phyloP scores from a whole-genome alignment of 2,329 filamentous ascomycete species.

The Cordyceps javanica region DNA sequence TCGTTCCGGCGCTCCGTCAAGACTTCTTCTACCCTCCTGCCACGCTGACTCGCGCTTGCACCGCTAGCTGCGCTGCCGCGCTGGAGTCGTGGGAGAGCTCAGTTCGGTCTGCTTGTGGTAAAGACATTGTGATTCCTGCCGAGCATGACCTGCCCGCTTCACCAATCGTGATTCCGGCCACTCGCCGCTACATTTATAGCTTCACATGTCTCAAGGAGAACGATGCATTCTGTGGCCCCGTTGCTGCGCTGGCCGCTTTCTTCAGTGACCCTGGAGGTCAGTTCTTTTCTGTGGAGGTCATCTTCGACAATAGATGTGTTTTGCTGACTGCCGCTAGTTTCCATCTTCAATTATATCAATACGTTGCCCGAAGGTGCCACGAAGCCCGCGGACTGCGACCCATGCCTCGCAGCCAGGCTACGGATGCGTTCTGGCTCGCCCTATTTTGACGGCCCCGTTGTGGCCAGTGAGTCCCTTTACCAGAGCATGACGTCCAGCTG shows the following conservation, averaged over 20 bases:
- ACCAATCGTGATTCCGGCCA: conserved; percentile 14
- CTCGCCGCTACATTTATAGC: conserved; percentile 9
- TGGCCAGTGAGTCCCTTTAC: conserved; percentile 17
- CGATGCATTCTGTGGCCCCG: conserved; percentile 14
- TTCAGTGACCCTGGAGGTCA: conserved; percentile 14
- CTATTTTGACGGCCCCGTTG: conserved; percentile 19
- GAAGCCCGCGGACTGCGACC: conserved; percentile 14
- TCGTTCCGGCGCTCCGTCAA: conserved; percentile 13
- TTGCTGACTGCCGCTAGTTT: conserved; percentile 5
- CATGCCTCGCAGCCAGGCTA: conserved; percentile 16
- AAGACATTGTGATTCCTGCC: conserved; percentile 11
- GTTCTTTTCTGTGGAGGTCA: neutral
- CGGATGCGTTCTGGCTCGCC: conserved; percentile 19
- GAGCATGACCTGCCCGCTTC: conserved; percentile 13
- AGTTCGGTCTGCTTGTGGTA: conserved; percentile 15
- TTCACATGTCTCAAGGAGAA: conserved; percentile 16
- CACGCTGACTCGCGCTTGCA: conserved; percentile 13
- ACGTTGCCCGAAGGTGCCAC: conserved; percentile 9
- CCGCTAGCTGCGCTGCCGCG: conserved; percentile 11
- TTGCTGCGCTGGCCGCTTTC: conserved; percentile 14
- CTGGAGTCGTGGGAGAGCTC: conserved; percentile 13
- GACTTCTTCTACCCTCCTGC: conserved; percentile 16
- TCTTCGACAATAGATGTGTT: neutral
- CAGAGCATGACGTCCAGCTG: conserved; percentile 19
- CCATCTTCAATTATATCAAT: conserved; percentile 16